phyloP scores from a whole-genome alignment of 345 rosid species.

The Eucalyptus sp. region DNA sequence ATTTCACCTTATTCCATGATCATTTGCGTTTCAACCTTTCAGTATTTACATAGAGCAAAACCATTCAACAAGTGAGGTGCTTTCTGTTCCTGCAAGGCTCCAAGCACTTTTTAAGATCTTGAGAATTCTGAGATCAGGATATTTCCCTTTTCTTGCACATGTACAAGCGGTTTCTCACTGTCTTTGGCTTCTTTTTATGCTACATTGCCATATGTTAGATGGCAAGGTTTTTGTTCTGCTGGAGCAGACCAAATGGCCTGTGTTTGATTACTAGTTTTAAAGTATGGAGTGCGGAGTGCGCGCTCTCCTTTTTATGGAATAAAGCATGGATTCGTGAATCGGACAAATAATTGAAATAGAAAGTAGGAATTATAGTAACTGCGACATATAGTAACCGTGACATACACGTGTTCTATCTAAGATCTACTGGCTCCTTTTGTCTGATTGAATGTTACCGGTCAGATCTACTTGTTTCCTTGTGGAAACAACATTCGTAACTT shows the following conservation, averaged over 20 bases:
- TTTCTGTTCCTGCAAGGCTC: background rate
- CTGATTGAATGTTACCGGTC: background rate
- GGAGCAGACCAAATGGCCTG: background rate
- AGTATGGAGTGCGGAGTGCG: fast-evolving
- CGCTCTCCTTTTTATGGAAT: background rate
- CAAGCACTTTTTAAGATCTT: background rate
- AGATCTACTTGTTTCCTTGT: background rate
- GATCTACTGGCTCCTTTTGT: background rate
- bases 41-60: background rate
- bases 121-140: background rate
- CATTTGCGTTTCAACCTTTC: background rate
- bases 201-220: background rate
- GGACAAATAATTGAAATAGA: background rate
- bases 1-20: background rate
- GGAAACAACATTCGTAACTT: background rate
- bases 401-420: background rate
- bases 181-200: background rate
- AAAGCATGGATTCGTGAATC: background rate
- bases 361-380: background rate
- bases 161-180: background rate
- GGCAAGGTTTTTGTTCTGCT: background rate
- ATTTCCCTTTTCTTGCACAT: background rate
- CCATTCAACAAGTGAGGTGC: background rate
- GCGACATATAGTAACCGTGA: background rate
- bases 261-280: background rate